Evolutionary conservation across 148 eudicot species (phyloP).

Genomic region (Nepenthes mirabilis): DNA sequence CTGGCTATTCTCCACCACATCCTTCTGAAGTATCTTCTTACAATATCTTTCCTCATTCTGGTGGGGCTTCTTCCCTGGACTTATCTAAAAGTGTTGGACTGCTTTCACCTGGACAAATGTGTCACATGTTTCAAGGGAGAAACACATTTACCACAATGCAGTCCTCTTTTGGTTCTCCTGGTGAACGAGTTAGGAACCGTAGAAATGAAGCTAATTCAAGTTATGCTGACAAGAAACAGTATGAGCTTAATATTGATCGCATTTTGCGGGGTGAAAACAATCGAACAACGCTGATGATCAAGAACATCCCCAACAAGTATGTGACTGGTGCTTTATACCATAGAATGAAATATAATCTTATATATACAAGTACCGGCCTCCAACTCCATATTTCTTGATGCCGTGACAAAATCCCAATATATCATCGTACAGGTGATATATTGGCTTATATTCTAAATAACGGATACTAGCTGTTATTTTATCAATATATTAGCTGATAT

Average conservation of each 20-base stretch:
- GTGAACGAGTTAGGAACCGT: conserved; percentile 42
- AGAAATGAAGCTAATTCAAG: conserved; percentile 35
- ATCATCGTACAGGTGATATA: too few species aligned
- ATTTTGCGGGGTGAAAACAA: conserved; percentile 51
- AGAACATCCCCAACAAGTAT: conserved; percentile 81
- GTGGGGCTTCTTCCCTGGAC: conserved; percentile 16
- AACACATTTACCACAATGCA: conserved; percentile 26
- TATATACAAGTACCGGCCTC: too few species aligned
- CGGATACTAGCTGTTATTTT: too few species aligned
- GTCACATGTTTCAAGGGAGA: conserved; percentile 28
- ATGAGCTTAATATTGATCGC: conserved; percentile 67
- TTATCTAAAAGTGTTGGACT: conserved; percentile 22
- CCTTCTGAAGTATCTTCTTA: conserved; percentile 33
- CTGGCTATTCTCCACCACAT: conserved; percentile 30
- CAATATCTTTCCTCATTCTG: conserved; percentile 20
- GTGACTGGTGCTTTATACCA: conserved; percentile 6
- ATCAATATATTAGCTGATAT: too few species aligned
- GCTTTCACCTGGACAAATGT: conserved; percentile 31
- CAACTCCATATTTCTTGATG: too few species aligned
- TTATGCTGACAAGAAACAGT: conserved; percentile 53
- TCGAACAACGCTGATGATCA: conserved; percentile 67
- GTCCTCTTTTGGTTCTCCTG: conserved; percentile 37
- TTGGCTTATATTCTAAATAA: too few species aligned
- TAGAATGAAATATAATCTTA: background rate
- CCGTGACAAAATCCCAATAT: too few species aligned